These are phyloP conservation scores for Skeletonema tropicum DNA, from an alignment of 108 stramenopile genomes.

Conservation along the genomic window DNA sequence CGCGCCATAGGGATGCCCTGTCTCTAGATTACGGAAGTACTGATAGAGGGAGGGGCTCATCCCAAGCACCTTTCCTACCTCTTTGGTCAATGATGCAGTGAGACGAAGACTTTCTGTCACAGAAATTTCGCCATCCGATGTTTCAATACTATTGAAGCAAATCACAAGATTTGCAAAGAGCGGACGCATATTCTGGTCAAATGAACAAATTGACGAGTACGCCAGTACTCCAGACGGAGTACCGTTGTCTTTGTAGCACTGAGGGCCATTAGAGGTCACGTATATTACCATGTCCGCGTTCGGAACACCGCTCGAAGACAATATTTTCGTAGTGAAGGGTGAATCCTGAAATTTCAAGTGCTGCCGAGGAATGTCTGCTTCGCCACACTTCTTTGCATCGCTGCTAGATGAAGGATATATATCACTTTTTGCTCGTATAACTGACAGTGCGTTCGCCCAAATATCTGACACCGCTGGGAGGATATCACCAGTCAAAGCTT, in stretches of 20 bases:
- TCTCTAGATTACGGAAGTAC: slow-evolving; percentile 78
- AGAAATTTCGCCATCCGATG: slow-evolving; percentile 72
- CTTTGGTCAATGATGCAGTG: slow-evolving; percentile 28
- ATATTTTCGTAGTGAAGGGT: too few species aligned
- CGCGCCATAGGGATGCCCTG: slow-evolving; percentile 51
- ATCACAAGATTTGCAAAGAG: slow-evolving; percentile 77
- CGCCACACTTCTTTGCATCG: slow-evolving; percentile 35
- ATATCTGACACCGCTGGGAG: slow-evolving; percentile 38
- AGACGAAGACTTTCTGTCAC: slow-evolving; percentile 39
- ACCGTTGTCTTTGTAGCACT: slow-evolving; percentile 30
- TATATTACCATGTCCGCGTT: slow-evolving; percentile 76
- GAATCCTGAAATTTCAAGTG: slow-evolving; percentile 42
- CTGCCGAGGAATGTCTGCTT: slow-evolving; percentile 54
- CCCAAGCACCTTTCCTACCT: slow-evolving; percentile 70
- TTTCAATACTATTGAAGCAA: slow-evolving; percentile 73
- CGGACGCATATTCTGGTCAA: slow-evolving; percentile 73
- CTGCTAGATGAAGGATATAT: slow-evolving; percentile 17
- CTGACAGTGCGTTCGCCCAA: slow-evolving; percentile 44
- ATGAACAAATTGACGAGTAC: slow-evolving; percentile 48
- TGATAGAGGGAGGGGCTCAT: slow-evolving; percentile 69
- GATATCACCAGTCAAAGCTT: slow-evolving; percentile 48
- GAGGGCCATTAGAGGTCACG: slow-evolving; percentile 71
- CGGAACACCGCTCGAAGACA: slow-evolving; percentile 53
- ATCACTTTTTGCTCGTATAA: slow-evolving; percentile 28
- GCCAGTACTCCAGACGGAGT: slow-evolving; percentile 16